These are phyloP conservation scores for Bipolaris victoriae DNA, from an alignment of 2,329 filamentous ascomycete genomes.

Conservation along the genomic window DNA sequence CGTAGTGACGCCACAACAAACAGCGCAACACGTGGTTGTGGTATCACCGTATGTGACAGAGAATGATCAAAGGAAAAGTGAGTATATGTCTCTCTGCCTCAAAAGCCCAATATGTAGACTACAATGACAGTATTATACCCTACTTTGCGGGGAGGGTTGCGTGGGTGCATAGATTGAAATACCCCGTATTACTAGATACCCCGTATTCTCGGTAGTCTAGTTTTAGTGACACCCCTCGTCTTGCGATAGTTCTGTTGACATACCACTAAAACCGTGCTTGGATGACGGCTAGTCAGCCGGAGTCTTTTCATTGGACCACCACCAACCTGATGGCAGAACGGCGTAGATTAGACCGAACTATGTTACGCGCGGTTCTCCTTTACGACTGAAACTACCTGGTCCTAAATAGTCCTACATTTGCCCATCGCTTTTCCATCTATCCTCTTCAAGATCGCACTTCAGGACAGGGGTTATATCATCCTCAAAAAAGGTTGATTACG, in stretches of 20 bases:
- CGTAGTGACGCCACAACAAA: neutral
- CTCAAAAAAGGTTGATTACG: neutral
- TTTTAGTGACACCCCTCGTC: neutral
- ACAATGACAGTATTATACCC: neutral
- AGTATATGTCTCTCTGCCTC: neutral
- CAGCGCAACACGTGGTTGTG: neutral
- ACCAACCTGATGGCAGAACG: no score
- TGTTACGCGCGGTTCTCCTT: neutral
- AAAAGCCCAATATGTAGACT: neutral
- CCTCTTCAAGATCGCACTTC: neutral
- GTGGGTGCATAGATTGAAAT: neutral
- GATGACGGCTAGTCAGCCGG: neutral
- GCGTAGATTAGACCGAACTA: neutral
- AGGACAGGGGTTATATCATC: neutral
- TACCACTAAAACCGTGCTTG: neutral
- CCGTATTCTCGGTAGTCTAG: neutral
- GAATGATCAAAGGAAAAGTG: neutral
- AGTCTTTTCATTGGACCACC: neutral
- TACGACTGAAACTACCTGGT: neutral
- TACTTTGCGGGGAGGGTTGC: neutral
- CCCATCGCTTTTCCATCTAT: neutral
- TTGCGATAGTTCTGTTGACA: neutral
- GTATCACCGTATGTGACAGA: neutral
- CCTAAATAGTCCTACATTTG: neutral
- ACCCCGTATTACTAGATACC: neutral